A percentile compares a stretch with the other conserved stretches of the same genome.
Evolutionary conservation across 2,329 filamentous ascomycete species (phyloP).

Genomic region (Exophiala oligosperma): DNA sequence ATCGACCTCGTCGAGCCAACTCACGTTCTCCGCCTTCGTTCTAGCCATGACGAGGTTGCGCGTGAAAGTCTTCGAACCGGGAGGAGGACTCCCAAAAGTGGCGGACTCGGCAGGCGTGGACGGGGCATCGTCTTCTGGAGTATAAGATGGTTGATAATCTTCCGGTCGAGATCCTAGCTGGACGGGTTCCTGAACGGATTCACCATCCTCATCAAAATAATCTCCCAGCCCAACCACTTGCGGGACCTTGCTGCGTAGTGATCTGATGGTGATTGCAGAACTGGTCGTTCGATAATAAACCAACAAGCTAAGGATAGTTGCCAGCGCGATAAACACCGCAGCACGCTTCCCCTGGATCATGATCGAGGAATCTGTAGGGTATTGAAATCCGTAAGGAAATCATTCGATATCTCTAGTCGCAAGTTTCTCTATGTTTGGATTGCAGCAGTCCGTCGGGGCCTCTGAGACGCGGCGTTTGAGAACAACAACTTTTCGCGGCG

Average conservation of each 20-base stretch:
- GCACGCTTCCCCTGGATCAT: conserved; percentile 21
- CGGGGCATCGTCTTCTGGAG: neutral
- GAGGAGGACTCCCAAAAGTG: conserved; percentile 40
- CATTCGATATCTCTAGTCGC: conserved; percentile 9
- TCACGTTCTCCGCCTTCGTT: conserved; percentile 49
- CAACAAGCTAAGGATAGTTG: conserved; percentile 10
- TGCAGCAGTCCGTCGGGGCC: too few species aligned
- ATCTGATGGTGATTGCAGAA: conserved; percentile 13
- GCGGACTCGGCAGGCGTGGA: conserved; percentile 24
- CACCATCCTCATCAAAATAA: conserved; percentile 13
- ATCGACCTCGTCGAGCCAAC: conserved; percentile 1
- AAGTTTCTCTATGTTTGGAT: neutral
- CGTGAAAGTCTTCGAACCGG: conserved; percentile 50
- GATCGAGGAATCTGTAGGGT: conserved; percentile 12
- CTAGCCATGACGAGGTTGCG: conserved; percentile 56
- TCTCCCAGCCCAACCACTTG: conserved; percentile 42
- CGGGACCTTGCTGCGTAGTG: conserved; percentile 26
- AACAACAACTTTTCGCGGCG: too few species aligned
- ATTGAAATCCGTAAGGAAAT: conserved; percentile 7
- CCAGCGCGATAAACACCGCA: conserved; percentile 14
- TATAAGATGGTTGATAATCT: neutral
- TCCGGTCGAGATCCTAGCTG: neutral
- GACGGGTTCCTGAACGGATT: conserved; percentile 1
- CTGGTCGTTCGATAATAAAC: conserved; percentile 19
- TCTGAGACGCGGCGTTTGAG: too few species aligned